Evolutionary conservation across 345 rosid genomes (phyloP), one percentile per base, ranked within the genome.

Genomic region (Cochlearia excelsa): DNA sequence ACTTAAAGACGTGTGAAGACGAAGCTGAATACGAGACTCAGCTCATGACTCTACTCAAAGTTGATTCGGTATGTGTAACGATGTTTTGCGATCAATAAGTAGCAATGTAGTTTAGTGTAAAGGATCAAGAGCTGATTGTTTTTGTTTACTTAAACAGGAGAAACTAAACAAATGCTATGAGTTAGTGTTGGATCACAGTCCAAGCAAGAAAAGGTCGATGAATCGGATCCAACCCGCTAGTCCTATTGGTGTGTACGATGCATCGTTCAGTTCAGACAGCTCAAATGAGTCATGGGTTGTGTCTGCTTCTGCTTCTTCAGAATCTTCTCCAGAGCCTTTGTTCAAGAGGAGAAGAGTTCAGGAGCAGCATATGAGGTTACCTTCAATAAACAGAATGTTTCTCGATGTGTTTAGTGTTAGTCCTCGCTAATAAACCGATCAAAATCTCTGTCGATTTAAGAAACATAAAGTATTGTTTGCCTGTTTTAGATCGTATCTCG

Each of bases 361-460:
- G 45, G 87, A 82, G 51, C 88, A 86, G 78, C 87, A 82, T 75
- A 85, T 81, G 88, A 81, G 63, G 56, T 48, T 88, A 67, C 77
- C 92, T 51, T 76, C 83, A 30, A 50, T 75, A 46, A 84, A 80
- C 65, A 76, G 79, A 75, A 74, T 80, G 78, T 64, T 58, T 46
- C 54, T 64, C 27, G 55, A 45, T 46, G 66, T 59, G 61, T 78
- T 82, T 74, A 68, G 78, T 70, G 80, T 73, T 72, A 86, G 88
- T 70, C 88, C 86, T 66, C 88, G 35, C 73, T 80, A 74, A 75
- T 72, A 45, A 61, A 42, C 44, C 9, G 4, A 40, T 54, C 39
- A 23, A 46, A 61, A 60, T 54, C 30, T 54, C 30, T 53, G 40
- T 62, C 40, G 10, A 11, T 29, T 48, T 47, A 16, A 62, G 46